Evolutionary conservation across 208 protist genomes (phyloP).

Genomic region (Trypanosoma caninum): DNA sequence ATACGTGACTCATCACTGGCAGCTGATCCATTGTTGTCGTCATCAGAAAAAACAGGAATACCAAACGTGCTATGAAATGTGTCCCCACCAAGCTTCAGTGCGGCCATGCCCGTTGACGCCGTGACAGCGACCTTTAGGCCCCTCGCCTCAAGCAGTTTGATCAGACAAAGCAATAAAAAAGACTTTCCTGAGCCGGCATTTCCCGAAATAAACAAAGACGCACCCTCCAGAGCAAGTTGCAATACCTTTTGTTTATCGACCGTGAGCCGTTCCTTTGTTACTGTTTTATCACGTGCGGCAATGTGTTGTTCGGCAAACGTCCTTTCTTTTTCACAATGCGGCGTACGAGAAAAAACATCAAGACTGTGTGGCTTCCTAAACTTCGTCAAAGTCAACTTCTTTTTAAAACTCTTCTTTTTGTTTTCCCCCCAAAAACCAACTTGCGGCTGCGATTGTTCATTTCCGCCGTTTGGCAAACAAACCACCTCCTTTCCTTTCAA

Average conservation of each 20-base stretch:
- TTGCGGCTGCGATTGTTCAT: no score
- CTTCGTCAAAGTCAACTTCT: no score
- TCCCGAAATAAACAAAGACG: conserved; percentile 65
- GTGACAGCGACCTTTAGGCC: conserved; percentile 47
- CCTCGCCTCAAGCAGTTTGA: conserved; percentile 14
- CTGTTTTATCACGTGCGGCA: neutral
- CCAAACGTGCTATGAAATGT: conserved; percentile 80
- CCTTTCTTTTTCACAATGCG: neutral
- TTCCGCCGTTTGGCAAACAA: no score
- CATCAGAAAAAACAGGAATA: conserved; percentile 27
- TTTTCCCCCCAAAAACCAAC: no score
- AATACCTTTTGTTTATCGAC: conserved; percentile 37
- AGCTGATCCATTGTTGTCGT: conserved; percentile 2
- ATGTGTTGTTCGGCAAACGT: no score
- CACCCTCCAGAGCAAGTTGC: conserved; percentile 40
- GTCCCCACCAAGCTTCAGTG: conserved; percentile 63
- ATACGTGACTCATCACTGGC: neutral
- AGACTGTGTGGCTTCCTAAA: no score
- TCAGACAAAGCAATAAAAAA: conserved; percentile 44
- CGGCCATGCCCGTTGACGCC: conserved; percentile 62
- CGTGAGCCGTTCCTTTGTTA: conserved; percentile 4
- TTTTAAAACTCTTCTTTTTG: no score
- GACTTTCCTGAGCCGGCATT: conserved; percentile 73
- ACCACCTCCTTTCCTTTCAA: no score
- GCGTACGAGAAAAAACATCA: no score